Evolutionary conservation across 2,329 filamentous ascomycete species (phyloP).

Genomic region (Fusarium pseudoanthophilum): DNA sequence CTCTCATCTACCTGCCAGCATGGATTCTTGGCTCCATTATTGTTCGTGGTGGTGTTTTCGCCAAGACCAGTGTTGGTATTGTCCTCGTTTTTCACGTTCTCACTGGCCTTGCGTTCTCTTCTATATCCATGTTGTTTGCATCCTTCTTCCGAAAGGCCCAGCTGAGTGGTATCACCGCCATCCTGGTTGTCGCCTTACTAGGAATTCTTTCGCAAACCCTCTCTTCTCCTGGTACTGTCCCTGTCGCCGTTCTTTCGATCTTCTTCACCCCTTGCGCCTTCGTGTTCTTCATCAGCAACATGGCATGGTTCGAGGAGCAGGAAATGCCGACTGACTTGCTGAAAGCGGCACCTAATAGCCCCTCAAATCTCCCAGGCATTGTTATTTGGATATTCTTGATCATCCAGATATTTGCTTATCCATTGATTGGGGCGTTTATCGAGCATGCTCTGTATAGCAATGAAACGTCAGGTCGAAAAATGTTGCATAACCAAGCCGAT

Average conservation of each 20-base stretch:
- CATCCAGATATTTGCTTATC: conserved; percentile 82
- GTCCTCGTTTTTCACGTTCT: conserved; percentile 80
- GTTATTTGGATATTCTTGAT: conserved; percentile 81
- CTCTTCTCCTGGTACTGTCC: conserved; percentile 68
- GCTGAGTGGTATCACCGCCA: conserved; percentile 83
- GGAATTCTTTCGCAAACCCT: conserved; percentile 85
- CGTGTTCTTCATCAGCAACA: conserved; percentile 79
- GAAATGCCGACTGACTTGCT: conserved; percentile 69
- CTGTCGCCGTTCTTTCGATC: conserved; percentile 76
- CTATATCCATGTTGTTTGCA: conserved; percentile 82
- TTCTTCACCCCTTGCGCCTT: conserved; percentile 91
- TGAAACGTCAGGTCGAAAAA: conserved; percentile 68
- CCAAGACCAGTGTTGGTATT: conserved; percentile 70
- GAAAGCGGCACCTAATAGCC: conserved; percentile 69
- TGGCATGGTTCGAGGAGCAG: conserved; percentile 79
- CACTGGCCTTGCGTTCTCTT: conserved; percentile 79
- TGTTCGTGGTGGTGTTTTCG: conserved; percentile 71
- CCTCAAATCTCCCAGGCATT: conserved; percentile 77
- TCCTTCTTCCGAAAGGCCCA: conserved; percentile 89
- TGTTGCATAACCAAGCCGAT: conserved; percentile 52
- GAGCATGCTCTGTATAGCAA: conserved; percentile 83
- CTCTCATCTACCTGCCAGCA: conserved; percentile 80
- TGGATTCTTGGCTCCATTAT: conserved; percentile 83
- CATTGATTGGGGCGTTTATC: conserved; percentile 77
- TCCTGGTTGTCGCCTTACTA: conserved; percentile 77